Evolutionary conservation across 23 red algal genomes (phyloP).

Genomic region (Chondrus crispus): DNA sequence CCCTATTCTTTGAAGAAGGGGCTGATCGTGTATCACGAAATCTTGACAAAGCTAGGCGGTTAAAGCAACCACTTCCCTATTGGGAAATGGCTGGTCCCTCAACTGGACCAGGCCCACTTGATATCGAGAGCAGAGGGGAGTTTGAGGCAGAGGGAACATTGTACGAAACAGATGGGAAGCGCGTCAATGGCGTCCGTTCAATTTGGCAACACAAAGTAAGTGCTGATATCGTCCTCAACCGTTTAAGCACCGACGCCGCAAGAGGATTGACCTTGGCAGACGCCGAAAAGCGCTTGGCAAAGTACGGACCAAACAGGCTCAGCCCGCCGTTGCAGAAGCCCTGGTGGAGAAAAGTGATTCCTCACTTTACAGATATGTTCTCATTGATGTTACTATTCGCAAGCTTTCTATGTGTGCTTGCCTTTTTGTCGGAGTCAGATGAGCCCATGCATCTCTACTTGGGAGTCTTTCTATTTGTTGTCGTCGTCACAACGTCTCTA

Average conservation of each 20-base stretch:
- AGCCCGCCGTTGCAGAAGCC: constrained; percentile 24
- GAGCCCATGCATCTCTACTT: constrained; percentile 68
- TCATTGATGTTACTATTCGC: constrained; percentile 67
- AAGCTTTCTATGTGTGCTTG: constrained; percentile 5
- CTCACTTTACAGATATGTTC: constrained; percentile 72
- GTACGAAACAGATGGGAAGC: too few relatives aligned
- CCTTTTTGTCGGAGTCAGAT: constrained; percentile 18
- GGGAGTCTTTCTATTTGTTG: constrained; percentile 31
- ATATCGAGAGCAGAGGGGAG: too few relatives aligned
- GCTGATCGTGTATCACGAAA: too few relatives aligned
- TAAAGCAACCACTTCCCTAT: too few relatives aligned
- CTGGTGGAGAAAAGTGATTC: constrained; percentile 37
- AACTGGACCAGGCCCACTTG: too few relatives aligned
- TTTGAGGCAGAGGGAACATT: too few relatives aligned
- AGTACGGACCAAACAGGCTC: constrained; percentile 54
- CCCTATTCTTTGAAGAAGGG: too few relatives aligned
- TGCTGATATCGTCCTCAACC: not conserved
- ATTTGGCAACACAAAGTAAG: constrained; percentile 50
- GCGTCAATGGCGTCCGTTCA: too few relatives aligned
- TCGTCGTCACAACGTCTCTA: constrained; percentile 52
- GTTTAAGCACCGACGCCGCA: constrained; percentile 13
- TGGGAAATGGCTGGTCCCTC: too few relatives aligned
- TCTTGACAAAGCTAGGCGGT: too few relatives aligned
- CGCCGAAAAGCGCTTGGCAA: constrained; percentile 26
- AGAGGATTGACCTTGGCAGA: constrained; percentile 31